Evolutionary conservation across 805 yeast genomes (phyloP).

Genomic region (Wickerhamiella hasegawae): DNA sequence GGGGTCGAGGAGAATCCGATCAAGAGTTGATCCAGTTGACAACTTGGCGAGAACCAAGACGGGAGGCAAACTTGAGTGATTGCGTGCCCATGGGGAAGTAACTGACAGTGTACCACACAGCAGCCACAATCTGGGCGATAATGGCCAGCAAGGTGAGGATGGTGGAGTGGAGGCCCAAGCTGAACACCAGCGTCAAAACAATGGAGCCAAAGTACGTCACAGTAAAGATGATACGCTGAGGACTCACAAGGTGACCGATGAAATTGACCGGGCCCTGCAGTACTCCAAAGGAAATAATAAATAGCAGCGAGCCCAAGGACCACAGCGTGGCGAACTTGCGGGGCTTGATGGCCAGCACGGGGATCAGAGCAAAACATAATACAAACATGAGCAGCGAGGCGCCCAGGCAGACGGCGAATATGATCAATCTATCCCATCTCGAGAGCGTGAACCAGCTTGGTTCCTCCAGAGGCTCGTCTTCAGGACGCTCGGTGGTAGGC

Average conservation of each 20-base stretch:
- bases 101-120: slow-evolving; percentile 77
- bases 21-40: slow-evolving; percentile 26
- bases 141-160: slow-evolving; percentile 63
- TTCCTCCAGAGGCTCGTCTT: slow-evolving; percentile 20
- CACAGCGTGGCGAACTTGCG: slow-evolving; percentile 74
- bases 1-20: no score
- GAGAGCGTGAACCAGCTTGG: slow-evolving; percentile 31
- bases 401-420: slow-evolving; percentile 59
- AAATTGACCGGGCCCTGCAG: slow-evolving; percentile 86
- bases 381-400: slow-evolving; percentile 73
- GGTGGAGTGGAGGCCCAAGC: slow-evolving; percentile 55
- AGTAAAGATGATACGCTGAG: slow-evolving; percentile 67
- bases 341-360: slow-evolving; percentile 78
- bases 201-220: slow-evolving; percentile 69
- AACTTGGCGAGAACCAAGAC: slow-evolving; percentile 42
- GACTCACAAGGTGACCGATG: slow-evolving; percentile 53
- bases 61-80: slow-evolving; percentile 41
- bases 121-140: slow-evolving; percentile 64
- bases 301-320: slow-evolving; percentile 81
- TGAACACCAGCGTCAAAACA: slow-evolving; percentile 58
- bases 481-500: slow-evolving; percentile 14
- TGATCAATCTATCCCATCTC: slow-evolving; percentile 62
- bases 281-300: slow-evolving; percentile 78
- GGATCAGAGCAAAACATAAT: slow-evolving; percentile 69
- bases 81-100: slow-evolving; percentile 94